Evolutionary conservation across 495 filamentous ascomycete genomes (phyloP), one percentile per base, ranked within the genome.

Genomic region (Acidiella bohemica): DNA sequence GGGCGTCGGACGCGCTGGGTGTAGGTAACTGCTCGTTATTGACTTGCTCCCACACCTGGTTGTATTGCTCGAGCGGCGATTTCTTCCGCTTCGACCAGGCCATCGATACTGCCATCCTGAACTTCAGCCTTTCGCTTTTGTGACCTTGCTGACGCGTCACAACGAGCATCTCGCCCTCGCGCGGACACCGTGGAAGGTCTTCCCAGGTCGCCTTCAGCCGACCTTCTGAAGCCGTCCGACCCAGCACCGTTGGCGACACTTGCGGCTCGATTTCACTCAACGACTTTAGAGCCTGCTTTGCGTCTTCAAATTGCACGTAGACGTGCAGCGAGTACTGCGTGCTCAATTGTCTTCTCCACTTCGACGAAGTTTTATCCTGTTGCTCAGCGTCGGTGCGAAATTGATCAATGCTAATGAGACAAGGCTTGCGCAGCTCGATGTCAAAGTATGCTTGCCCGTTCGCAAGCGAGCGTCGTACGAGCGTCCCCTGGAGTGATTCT

Each of bases 301-400:
- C 25, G 18, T 51, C 38, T n/a, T 37, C 13, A 23, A 33, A 51
- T 10, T 36, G 36, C 2, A 51, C 27, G 11, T 11, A 16, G 8
- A 47, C 19, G 12, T 42, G 36, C 3, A 51, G 42, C 2, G 13
- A 11, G 32, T 51, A 42, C 13, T 37, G 28, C 2, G 18, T 22
- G 18, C 32, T 47, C 19, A 47, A 26, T 5, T 42, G 46, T n/a
- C 39, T 17, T 19, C 42, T 51, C 48, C 48, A 51, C n/a, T n/a
- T n/a, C n/a, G n/a, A n/a, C n/a, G n/a, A n/a, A n/a, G n/a, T n/a
- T n/a, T n/a, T n/a, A n/a, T n/a, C n/a, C n/a, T n/a, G n/a, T n/a
- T n/a, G n/a, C n/a, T n/a, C n/a, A n/a, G n/a, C n/a, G n/a, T n/a
- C n/a, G n/a, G n/a, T n/a, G n/a, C n/a, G n/a, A n/a, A n/a, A n/a